Base-by-base conservation (phyloP, 2,329 filamentous ascomycete genomes). In the Colletotrichum lentis region DNA sequence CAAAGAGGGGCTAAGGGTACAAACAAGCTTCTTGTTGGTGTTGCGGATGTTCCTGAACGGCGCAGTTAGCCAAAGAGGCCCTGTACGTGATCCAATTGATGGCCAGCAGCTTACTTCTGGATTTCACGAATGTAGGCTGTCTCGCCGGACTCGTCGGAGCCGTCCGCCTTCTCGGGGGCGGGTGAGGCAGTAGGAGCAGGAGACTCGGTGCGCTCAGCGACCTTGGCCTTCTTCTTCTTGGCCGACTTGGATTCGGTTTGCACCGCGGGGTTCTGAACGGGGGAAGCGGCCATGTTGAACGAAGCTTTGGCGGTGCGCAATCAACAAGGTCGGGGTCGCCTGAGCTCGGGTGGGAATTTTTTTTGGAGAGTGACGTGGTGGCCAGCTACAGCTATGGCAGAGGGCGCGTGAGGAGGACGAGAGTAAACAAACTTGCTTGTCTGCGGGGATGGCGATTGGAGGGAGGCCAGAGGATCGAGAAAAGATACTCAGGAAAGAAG, bases 21-120 rank as follows among this genome's bases (percentile, higher is more conserved):
- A 82, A 81, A 97, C 93, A 75, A 98, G 90, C 83, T 97, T 97
- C 87, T 97, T 98, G 84, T 90, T 91, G 76, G 96, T 83, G 80
- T 96, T 97, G 76, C 95, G 94, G 74, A 97, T 92, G 80, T 88
- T 93, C 85, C 94, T 97, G 73, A 27, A 14, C 11, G 71, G 27
- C 31, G 52, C 18, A 63, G 49, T 53, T 62, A 71, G 64, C 57
- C 71, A 24, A n/a, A 3, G 20, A 35, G 18, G 8, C 35, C 12
- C 31, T 4, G 10, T 10, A 41, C 24, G 24, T 37, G 60, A 59
- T 44, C 47, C 69, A 67, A 66, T 64, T 52, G 54, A 46, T 43
- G 7, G 54, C 31, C 64, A 39, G 43, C 41, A 77, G 18, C 89
- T 77, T 83, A 97, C 94, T 97, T 97, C 77, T 95, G 89, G 57